phyloP scores from a whole-genome alignment of 2,329 filamentous ascomycete species.

The Metarhizium brunneum region DNA sequence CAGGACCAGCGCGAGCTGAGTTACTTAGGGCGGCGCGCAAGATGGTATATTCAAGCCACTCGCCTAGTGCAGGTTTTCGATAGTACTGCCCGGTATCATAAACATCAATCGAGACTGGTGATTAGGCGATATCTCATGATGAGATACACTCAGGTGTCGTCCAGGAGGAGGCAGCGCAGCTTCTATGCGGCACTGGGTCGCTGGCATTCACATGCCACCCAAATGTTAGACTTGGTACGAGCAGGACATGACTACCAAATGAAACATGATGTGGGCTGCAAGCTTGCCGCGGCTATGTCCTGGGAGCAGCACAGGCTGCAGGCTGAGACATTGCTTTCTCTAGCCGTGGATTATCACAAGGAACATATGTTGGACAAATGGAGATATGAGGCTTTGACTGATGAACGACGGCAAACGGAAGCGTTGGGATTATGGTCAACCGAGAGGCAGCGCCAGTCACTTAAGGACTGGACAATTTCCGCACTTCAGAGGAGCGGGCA shows the following conservation, averaged over 20 bases:
- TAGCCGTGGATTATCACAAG: not conserved
- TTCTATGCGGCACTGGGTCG: constrained; percentile 22
- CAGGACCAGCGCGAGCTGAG: constrained; percentile 8
- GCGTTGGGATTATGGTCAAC: constrained; percentile 23
- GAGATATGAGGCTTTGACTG: constrained; percentile 11
- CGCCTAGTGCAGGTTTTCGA: constrained; percentile 18
- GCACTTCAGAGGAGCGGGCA: constrained; percentile 27
- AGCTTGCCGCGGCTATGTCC: constrained; percentile 4
- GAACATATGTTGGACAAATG: constrained; percentile 9
- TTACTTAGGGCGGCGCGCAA: constrained; percentile 16
- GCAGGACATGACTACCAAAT: constrained; percentile 10
- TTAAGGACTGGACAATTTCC: constrained; percentile 28
- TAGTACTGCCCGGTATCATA: constrained; percentile 14
- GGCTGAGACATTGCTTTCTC: not conserved
- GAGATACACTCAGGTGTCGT: constrained; percentile 25
- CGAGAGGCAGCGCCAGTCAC: constrained; percentile 21
- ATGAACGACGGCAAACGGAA: constrained; percentile 15
- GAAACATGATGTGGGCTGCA: constrained; percentile 7
- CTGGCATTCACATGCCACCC: constrained; percentile 17
- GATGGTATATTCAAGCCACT: constrained; percentile 22
- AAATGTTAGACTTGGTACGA: constrained; percentile 8
- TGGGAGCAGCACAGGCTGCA: constrained; percentile 13
- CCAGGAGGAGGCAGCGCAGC: constrained; percentile 20
- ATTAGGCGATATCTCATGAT: constrained; percentile 24
- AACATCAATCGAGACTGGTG: constrained; percentile 16